Evolutionary conservation across 306 rosid species (phyloP).

Genomic region (Hippophae tibetana): DNA sequence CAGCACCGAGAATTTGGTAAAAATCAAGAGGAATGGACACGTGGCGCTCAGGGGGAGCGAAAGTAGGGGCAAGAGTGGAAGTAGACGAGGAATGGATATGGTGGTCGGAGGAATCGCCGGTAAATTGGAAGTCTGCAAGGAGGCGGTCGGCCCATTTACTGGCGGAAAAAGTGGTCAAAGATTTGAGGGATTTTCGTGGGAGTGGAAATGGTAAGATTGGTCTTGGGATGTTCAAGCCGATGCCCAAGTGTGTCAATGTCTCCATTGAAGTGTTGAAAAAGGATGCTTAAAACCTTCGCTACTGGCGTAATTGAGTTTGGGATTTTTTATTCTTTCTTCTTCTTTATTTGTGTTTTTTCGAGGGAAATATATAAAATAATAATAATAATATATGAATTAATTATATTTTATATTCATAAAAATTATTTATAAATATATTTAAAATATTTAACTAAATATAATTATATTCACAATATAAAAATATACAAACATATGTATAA

Average conservation of each 20-base stretch:
- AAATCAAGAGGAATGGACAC: constrained; percentile 66
- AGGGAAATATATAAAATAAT: no score
- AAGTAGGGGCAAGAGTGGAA: constrained; percentile 31
- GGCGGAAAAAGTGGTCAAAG: constrained; percentile 38
- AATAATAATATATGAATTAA: no score
- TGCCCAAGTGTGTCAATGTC: constrained; percentile 31
- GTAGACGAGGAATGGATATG: constrained; percentile 26
- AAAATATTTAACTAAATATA: no score
- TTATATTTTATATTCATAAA: no score
- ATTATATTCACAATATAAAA: no score
- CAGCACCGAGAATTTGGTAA: constrained; percentile 74
- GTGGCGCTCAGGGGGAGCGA: constrained; percentile 50
- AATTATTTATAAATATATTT: no score
- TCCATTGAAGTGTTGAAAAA: constrained; percentile 26
- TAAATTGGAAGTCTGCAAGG: constrained; percentile 80
- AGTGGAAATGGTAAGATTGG: constrained; percentile 14
- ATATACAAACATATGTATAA: no score
- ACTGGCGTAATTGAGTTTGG: no score
- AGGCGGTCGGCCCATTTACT: constrained; percentile 95
- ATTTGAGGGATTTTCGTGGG: constrained; percentile 20
- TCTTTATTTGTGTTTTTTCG: no score
- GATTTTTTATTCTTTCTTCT: no score
- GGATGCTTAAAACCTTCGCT: constrained; percentile 10
- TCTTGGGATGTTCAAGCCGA: constrained; percentile 31
- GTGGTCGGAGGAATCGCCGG: constrained; percentile 49